Conservation (phyloP, 345 rosid genomes). For the Streptanthus diversifolius region DNA sequence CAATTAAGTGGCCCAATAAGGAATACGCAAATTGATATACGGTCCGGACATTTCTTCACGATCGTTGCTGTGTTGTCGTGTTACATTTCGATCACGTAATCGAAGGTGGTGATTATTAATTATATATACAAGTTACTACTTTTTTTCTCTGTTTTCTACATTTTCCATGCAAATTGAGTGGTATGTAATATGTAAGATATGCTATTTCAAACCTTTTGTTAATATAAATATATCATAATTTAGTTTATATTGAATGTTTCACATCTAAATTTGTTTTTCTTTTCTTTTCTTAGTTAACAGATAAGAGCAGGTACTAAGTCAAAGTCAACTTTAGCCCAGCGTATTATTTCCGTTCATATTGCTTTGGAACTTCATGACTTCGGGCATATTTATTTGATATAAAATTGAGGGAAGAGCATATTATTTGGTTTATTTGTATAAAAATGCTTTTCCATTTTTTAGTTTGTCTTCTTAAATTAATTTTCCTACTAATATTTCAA, state of each 20-base stretch:
- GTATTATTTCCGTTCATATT: slow-evolving; percentile 1
- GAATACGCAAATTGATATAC: background rate
- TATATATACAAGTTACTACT: background rate
- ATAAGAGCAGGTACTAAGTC: background rate
- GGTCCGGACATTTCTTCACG: background rate
- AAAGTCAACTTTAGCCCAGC: slow-evolving; percentile 25
- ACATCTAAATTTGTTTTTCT: background rate
- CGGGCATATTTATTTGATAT: too few species aligned
- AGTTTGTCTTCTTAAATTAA: too few species aligned
- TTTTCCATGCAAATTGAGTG: background rate
- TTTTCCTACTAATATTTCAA: too few species aligned
- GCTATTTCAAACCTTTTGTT: background rate
- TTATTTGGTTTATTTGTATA: too few species aligned
- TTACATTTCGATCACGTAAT: background rate
- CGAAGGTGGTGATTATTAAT: background rate
- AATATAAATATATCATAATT: background rate
- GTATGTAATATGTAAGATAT: background rate
- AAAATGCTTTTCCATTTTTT: too few species aligned
- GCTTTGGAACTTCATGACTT: too few species aligned
- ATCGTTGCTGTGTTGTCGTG: background rate
- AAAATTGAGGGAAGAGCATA: too few species aligned
- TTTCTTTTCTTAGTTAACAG: background rate
- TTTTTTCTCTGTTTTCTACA: background rate
- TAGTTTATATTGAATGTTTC: background rate
- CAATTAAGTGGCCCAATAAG: background rate